Evolutionary conservation across 2,329 filamentous ascomycete species (phyloP).

Genomic region (Xylaria arbuscula): DNA sequence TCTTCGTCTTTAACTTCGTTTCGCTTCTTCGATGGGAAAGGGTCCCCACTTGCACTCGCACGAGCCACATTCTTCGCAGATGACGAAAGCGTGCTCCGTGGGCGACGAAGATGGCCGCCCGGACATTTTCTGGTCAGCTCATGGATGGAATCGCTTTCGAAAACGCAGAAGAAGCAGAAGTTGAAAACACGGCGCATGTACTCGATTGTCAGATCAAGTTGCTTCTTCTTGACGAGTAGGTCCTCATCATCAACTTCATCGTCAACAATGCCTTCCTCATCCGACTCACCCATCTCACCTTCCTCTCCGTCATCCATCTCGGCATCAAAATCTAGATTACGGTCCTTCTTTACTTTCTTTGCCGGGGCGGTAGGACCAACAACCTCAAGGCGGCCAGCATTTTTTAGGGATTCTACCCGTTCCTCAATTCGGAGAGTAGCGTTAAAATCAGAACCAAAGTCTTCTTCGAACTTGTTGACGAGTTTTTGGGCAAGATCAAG

Average conservation of each 20-base stretch:
- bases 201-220: constrained; percentile 93
- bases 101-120: constrained; percentile 94
- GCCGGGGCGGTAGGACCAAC: constrained; percentile 64
- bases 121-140: constrained; percentile 96
- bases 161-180: constrained; percentile 99
- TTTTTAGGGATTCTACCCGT: constrained; percentile 82
- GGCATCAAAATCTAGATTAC: constrained; percentile 69
- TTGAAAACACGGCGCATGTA: constrained; percentile 97
- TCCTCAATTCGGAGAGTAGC: constrained; percentile 85
- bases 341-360: constrained; percentile 67
- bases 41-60: constrained; percentile 83
- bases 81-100: constrained; percentile 84
- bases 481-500: constrained; percentile 84
- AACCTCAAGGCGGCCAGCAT: constrained; percentile 80
- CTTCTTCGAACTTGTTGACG: constrained; percentile 84
- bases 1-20: constrained; percentile 70
- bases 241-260: constrained; percentile 93
- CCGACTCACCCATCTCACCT: constrained; percentile 78
- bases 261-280: constrained; percentile 80
- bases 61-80: constrained; percentile 85
- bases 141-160: constrained; percentile 96
- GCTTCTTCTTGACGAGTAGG: constrained; percentile 92
- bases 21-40: constrained; percentile 86
- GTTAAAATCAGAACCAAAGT: constrained; percentile 81
- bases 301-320: constrained; percentile 70